These are phyloP conservation scores for Agrostemma githago DNA, from an alignment of 148 eudicot species.

Conservation along the genomic window DNA sequence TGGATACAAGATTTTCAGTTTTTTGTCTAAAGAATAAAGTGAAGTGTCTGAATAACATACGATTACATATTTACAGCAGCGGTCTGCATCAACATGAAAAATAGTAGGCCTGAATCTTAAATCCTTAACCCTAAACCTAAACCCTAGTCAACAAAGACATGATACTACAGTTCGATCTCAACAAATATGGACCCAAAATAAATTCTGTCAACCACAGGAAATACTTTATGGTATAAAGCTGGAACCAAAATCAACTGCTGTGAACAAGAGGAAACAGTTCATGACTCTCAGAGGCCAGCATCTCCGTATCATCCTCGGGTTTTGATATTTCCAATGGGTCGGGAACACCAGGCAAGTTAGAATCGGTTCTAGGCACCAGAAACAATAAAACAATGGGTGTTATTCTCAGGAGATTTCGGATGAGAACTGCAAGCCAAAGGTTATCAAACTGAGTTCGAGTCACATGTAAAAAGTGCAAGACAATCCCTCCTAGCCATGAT, in stretches of 20 bases:
- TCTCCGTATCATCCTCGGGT: slow-evolving; percentile 20
- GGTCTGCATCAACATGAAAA: not conserved
- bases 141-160: not conserved
- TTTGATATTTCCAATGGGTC: slow-evolving; percentile 15
- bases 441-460: slow-evolving; percentile 26
- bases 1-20: too few relatives aligned
- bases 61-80: not conserved
- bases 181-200: not conserved
- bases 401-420: slow-evolving; percentile 25
- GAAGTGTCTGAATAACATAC: too few relatives aligned
- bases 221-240: too few relatives aligned
- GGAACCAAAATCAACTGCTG: slow-evolving; percentile 7
- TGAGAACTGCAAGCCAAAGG: slow-evolving; percentile 29
- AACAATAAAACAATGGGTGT: slow-evolving; percentile 24
- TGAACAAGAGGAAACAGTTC: slow-evolving; percentile 26
- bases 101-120: not conserved
- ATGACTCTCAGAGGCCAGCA: slow-evolving; percentile 9
- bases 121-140: not conserved
- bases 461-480: slow-evolving; percentile 22
- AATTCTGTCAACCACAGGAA: too few relatives aligned
- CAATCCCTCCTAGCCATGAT: slow-evolving; percentile 28
- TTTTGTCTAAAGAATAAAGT: too few relatives aligned
- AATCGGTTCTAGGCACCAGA: slow-evolving; percentile 28
- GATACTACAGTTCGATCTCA: not conserved
- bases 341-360: slow-evolving; percentile 21